Evolutionary conservation across 176 grass and related monocot species (phyloP).

Genomic region (Hordeum vulgare): DNA sequence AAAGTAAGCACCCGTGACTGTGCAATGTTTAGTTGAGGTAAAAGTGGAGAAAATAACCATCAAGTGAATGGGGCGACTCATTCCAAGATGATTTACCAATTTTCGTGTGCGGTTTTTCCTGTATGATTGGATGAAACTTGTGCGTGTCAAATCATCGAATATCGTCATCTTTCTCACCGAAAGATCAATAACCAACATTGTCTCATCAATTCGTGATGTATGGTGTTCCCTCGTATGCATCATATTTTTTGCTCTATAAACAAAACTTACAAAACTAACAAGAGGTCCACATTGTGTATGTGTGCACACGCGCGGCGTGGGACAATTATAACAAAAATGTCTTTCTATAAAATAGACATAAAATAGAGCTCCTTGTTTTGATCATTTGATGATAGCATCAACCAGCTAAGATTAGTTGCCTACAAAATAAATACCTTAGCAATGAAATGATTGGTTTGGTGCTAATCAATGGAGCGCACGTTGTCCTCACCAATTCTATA

Average conservation of each 20-base stretch:
- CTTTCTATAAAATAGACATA: not conserved
- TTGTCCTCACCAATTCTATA: conserved; percentile 17
- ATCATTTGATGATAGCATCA: conserved; percentile 3
- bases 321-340: not conserved
- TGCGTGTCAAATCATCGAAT: not conserved
- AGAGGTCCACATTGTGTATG: too few relatives aligned
- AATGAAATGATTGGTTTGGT: conserved; percentile 32
- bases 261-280: too few relatives aligned
- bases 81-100: too few relatives aligned
- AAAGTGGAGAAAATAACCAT: too few relatives aligned
- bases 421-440: conserved; percentile 11
- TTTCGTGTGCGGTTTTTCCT: not conserved
- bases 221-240: not conserved
- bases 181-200: not conserved
- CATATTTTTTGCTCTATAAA: too few relatives aligned
- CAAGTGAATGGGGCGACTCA: too few relatives aligned
- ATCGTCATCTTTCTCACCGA: not conserved
- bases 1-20: too few relatives aligned
- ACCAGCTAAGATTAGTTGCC: conserved; percentile 34
- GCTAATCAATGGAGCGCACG: conserved; percentile 35
- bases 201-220: not conserved
- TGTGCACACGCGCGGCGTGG: not conserved
- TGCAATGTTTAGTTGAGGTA: too few relatives aligned
- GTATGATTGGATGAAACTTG: not conserved
- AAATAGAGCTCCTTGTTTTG: not conserved